phyloP scores from a whole-genome alignment of 202 grass and related monocot genomes.

The Zoysia matrella region DNA sequence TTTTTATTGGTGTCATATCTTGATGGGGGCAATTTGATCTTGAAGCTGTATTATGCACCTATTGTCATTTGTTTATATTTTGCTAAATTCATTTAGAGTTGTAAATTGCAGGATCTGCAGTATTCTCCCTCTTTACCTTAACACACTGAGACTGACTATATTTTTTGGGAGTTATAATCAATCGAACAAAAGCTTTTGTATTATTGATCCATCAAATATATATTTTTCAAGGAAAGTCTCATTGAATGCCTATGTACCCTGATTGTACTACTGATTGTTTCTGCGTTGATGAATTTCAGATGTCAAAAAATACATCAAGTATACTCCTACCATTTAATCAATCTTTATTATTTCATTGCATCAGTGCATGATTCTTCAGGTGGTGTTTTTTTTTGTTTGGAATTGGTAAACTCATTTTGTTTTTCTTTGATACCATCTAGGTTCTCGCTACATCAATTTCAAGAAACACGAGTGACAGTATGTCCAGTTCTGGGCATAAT shows the following conservation, averaged over 20 bases:
- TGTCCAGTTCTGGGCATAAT: conserved; percentile 60
- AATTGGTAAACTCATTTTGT: conserved; percentile 31
- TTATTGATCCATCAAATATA: neutral
- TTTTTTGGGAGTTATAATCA: neutral
- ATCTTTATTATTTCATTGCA: conserved; percentile 23
- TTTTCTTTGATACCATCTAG: conserved; percentile 49
- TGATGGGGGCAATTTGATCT: neutral
- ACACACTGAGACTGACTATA: neutral
- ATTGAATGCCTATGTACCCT: neutral
- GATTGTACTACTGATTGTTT: conserved; percentile 8
- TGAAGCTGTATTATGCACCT: conserved; percentile 13
- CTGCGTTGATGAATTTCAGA: conserved; percentile 2
- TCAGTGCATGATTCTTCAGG: conserved; percentile 18
- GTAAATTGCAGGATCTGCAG: neutral
- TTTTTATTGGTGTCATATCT: conserved; percentile 6
- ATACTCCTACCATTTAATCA: neutral
- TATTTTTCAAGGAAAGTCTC: neutral
- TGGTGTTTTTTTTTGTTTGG: conserved; percentile 25
- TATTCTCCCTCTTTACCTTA: conserved; percentile 21
- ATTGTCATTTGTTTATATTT: neutral
- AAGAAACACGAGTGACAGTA: conserved; percentile 57
- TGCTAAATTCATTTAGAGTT: conserved; percentile 35
- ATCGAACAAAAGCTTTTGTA: neutral
- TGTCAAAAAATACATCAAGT: conserved; percentile 17
- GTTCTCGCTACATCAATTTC: conserved; percentile 86